These are phyloP conservation scores for Phytopythium chamaehyphon DNA, from an alignment of 352 stramenopile genomes.

Conservation along the genomic window DNA sequence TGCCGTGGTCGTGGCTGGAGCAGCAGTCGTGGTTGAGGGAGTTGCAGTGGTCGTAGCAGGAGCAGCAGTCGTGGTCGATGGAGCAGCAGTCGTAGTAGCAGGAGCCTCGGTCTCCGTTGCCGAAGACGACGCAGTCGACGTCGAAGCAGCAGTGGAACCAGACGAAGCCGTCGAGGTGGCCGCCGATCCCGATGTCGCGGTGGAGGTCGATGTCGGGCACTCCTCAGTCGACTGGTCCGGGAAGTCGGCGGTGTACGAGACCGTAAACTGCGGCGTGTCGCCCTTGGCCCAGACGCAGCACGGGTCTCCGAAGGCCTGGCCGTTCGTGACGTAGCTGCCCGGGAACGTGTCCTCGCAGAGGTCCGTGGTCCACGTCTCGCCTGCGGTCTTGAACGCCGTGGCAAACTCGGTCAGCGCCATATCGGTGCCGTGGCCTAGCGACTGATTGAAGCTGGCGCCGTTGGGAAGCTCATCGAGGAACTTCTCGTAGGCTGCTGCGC, in stretches of 20 bases:
- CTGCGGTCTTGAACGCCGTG: slow-evolving; percentile 2
- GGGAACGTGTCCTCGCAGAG: slow-evolving; percentile 9
- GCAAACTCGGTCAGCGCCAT: slow-evolving; percentile 7
- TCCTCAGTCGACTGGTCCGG: slow-evolving; percentile 3
- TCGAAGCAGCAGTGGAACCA: not conserved
- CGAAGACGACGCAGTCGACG: not conserved
- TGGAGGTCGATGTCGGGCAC: not conserved
- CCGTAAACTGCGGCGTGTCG: slow-evolving; percentile 29
- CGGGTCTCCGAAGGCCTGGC: slow-evolving; percentile 43
- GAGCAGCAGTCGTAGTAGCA: not conserved
- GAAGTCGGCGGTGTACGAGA: slow-evolving; percentile 9
- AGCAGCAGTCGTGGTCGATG: not conserved
- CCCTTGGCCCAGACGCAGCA: slow-evolving; percentile 46
- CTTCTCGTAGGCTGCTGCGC: slow-evolving; percentile 3
- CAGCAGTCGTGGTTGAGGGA: not conserved
- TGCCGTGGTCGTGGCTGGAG: not conserved
- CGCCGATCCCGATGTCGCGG: not conserved
- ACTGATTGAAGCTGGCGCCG: slow-evolving; percentile 10
- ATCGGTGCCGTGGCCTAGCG: slow-evolving; percentile 7
- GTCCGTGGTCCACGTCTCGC: slow-evolving; percentile 7
- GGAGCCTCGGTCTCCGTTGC: not conserved
- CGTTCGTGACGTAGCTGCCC: slow-evolving; percentile 8
- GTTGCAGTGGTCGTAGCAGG: not conserved
- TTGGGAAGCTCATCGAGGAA: slow-evolving; percentile 15
- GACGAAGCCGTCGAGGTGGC: not conserved